Conservation (phyloP, 805 yeast species). For the Zygoascus biomembranicola region DNA sequence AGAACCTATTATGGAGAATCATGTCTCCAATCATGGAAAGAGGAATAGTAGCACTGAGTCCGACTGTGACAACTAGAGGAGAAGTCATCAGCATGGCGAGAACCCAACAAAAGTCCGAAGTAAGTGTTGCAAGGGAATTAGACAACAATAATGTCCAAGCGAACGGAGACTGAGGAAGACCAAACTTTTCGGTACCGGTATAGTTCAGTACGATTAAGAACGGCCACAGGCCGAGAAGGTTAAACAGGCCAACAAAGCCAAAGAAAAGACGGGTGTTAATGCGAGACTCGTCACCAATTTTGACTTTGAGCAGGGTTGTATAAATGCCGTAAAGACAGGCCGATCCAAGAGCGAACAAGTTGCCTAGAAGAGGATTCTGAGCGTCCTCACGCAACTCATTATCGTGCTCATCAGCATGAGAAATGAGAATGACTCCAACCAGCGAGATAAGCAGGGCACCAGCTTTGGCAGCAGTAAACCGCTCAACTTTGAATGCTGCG, state of each 20-base stretch:
- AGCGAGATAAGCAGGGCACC: constrained; percentile 65
- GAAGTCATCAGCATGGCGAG: constrained; percentile 87
- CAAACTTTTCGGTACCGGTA: constrained; percentile 60
- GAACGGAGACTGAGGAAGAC: constrained; percentile 49
- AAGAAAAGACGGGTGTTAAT: constrained; percentile 83
- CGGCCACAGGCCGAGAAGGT: constrained; percentile 75
- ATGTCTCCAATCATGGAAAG: constrained; percentile 90
- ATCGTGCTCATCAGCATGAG: constrained; percentile 37
- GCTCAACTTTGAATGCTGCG: constrained; percentile 60
- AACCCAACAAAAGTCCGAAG: constrained; percentile 94
- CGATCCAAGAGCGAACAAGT: constrained; percentile 68
- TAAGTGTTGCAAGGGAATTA: constrained; percentile 71
- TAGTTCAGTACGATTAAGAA: constrained; percentile 56
- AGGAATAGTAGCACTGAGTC: constrained; percentile 87
- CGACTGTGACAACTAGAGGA: constrained; percentile 93
- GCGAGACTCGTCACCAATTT: constrained; percentile 63
- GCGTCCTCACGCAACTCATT: constrained; percentile 16
- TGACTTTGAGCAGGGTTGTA: constrained; percentile 71
- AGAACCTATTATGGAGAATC: constrained; percentile 53
- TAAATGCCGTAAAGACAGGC: constrained; percentile 90
- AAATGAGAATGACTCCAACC: constrained; percentile 71
- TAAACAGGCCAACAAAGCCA: constrained; percentile 90
- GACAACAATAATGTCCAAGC: constrained; percentile 46
- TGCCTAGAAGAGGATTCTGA: constrained; percentile 44
- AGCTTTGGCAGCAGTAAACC: constrained; percentile 54